Evolutionary conservation across 257 asterid species (phyloP).

Genomic region (Ehretia macrophylla): DNA sequence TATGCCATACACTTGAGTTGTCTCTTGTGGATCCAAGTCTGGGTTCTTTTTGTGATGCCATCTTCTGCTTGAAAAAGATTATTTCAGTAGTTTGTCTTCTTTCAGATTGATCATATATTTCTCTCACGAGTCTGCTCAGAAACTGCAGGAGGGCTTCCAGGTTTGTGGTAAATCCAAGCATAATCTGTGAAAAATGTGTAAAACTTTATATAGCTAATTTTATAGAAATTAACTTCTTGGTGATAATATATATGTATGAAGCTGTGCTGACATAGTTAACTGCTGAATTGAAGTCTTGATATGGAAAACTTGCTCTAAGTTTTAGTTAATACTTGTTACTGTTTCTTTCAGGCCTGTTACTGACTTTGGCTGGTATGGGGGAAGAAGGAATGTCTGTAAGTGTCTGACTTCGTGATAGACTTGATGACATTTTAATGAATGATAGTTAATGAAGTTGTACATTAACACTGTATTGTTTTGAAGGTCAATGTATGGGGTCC

Average conservation of each 20-base stretch:
- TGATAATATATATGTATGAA: no score
- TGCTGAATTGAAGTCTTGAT: no score
- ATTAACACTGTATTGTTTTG: constrained; percentile 11
- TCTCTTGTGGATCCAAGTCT: not conserved
- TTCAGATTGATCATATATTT: constrained; percentile 92
- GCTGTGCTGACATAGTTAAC: no score
- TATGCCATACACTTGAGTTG: constrained; percentile 15
- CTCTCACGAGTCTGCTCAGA: constrained; percentile 96
- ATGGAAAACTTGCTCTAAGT: no score
- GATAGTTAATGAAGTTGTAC: constrained; percentile 2
- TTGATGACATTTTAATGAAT: not conserved
- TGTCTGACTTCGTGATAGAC: constrained; percentile 5
- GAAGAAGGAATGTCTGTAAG: constrained; percentile 93
- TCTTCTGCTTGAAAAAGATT: not conserved
- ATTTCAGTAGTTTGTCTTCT: constrained; percentile 13
- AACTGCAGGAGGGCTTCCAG: constrained; percentile 99
- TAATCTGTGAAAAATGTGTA: not conserved
- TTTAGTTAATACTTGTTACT: no score
- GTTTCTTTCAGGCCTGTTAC: constrained; percentile 63
- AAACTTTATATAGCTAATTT: not conserved
- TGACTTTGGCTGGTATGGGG: constrained; percentile 91
- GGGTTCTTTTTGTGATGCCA: not conserved
- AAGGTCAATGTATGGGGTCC: constrained; percentile 98
- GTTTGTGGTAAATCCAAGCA: constrained; percentile 33
- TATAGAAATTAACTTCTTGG: no score